Evolutionary conservation across 805 yeast species (phyloP), one percentile per base, ranked within the genome.

Genomic region (Kodamaea restingae): DNA sequence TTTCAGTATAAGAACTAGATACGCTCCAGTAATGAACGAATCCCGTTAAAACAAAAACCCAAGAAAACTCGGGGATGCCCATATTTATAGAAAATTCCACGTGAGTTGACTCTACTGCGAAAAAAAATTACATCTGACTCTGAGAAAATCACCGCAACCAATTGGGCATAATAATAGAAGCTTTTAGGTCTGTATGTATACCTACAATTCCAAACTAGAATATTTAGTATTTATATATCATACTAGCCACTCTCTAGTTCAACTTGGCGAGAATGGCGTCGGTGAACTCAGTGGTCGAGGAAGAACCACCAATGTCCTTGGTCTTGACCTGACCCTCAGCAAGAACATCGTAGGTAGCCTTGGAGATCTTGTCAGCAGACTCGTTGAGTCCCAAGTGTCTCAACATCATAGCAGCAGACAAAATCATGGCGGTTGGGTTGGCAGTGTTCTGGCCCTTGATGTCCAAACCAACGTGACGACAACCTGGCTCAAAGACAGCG

Each of bases 401-500:
- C 72, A 91, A 79, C 82, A 91, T 67, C 84, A 91, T 80, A 48
- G 90, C 71, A 33, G 96, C 78, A 44, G 96, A 87, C 58, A 93
- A 75, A 57, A 91, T 84, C 91, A 91, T 84, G 54, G 96, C 98
- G 46, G 97, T 87, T 64, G 98, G 98, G 81, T 91, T 91, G 50
- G 98, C 98, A 49, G 87, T 76, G 75, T 88, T 85, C 70, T 86
- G 79, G 61, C 95, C 97, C 76, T 86, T 77, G 65, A 93, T 86
- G 69, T 91, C 97, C 56, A 91, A 76, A 70, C 98, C 98, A 58
- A 90, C 98, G 75, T 90, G 98, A 78, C 98, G 86, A 73, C 97
- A 90, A 71, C 98, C 98, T 58, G 98, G 98, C 76, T 91, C 98
- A 68, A 93, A 91, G 46, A 91, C 95, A 41, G 98, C 98, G 66